Base-by-base conservation (phyloP, 75 land plant genomes). In the Pinus albicaulis region DNA sequence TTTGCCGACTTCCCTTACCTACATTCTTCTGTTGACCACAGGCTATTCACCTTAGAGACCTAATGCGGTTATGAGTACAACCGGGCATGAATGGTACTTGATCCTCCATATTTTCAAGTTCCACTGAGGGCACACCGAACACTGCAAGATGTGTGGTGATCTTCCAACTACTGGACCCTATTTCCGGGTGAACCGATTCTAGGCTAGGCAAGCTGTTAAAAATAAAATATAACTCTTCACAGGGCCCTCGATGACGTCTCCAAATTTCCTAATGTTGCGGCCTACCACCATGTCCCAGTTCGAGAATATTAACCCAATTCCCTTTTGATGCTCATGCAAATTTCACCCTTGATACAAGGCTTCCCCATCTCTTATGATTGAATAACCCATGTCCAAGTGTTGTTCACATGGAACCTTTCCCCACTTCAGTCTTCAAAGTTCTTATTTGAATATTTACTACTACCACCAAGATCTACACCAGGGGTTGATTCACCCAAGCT, bases 1-100 rank as follows among this genome's bases (percentile, higher is more conserved):
- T 76, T 80, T 79, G 68, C 77, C 81, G 79, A 81, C 81, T 85
- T 81, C 87, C 87, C 83, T 85, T 85, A 78, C 81, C 83, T 85
- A 81, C 83, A 85, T 79, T 85, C 73, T 79, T 82, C 81, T 68
- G 82, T 86, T 76, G 85, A 80, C 82, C 65, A 86, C 79, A 80
- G 82, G 80, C 52, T 80, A 52, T 62, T 80, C 81, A 74, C 70
- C 82, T 76, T 80, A 73, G 82, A 76, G 73, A 76, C 80, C 82
- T 76, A 41, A 68, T 80, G 81, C 78, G 56, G 69, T 74, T 74
- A 74, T 80, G 81, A 74, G 77, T 80, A 74, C 31, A 79, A 57
- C 80, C 79, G 57, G 80, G 82, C 60, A 53, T 62, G 72, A 20
- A 48, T 60, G 38, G 5, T 38, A 38, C 41, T 38, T 3, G 24